Evolutionary conservation across 2,329 filamentous ascomycete species (phyloP).

Genomic region (Penicillium sp.): DNA sequence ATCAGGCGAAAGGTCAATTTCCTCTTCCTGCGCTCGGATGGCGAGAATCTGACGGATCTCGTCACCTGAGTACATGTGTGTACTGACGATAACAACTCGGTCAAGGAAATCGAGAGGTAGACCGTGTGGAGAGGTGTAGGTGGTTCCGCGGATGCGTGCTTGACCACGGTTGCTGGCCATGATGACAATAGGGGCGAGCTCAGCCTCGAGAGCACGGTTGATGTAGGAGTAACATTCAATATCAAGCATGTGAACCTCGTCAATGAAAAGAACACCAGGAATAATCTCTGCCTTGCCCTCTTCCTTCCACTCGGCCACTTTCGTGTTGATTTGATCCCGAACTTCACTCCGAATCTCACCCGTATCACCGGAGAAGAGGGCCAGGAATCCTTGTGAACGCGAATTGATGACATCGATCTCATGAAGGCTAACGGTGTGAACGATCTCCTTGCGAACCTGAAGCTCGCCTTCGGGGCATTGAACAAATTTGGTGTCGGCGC

Average conservation of each 20-base stretch:
- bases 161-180: conserved; percentile 97
- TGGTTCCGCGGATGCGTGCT: conserved; percentile 87
- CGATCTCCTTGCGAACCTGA: conserved; percentile 93
- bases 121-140: conserved; percentile 89
- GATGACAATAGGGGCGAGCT: conserved; percentile 94
- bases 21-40: conserved; percentile 92
- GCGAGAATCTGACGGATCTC: conserved; percentile 91
- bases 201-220: conserved; percentile 92
- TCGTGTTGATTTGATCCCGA: conserved; percentile 97
- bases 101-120: conserved; percentile 94
- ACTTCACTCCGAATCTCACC: conserved; percentile 97
- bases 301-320: conserved; percentile 98
- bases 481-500: conserved; percentile 95
- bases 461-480: conserved; percentile 97
- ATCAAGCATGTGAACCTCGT: conserved; percentile 99
- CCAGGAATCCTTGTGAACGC: conserved; percentile 94
- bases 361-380: conserved; percentile 95
- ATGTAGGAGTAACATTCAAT: conserved; percentile 99
- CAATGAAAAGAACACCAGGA: conserved; percentile 94
- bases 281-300: conserved; percentile 99
- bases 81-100: conserved; percentile 93
- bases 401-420: conserved; percentile 99
- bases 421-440: conserved; percentile 94
- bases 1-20: conserved; percentile 86
- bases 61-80: conserved; percentile 74